Base-by-base conservation (phyloP, 1,284 basidiomycete species). In the Ustilago tritici region DNA sequence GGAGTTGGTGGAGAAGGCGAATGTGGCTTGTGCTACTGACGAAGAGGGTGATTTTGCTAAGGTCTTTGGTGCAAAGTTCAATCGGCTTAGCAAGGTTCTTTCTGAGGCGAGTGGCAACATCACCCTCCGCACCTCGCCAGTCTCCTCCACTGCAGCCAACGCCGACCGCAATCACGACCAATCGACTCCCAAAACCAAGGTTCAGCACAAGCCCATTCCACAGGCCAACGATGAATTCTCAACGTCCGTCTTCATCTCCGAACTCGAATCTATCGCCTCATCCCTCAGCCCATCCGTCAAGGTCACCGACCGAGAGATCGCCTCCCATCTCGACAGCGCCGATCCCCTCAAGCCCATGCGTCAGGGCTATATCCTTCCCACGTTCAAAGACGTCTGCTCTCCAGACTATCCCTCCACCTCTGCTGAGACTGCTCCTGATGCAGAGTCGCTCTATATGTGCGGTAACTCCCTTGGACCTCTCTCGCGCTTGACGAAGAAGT, bases 381-480 rank as follows among this genome's bases (percentile, higher is more conserved):
- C 70, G 4, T 67, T 80, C 62, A 67, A 60, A 35, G 78, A 78
- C 60, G 76, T 80, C 31, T 73, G 74, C 68, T 59, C 64, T 53
- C 41, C 65, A 7, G 65, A 63, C 56, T 73, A 74, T 32, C 11
- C 28, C 1, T 57, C 61, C 28, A 56, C 38, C 17, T 64, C 65
- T 6, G 56, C 73, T 14, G 78, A 76, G 35, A 76, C 70, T 0
- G 56, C 67, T 0, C 65, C 74, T 12, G 64, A 69, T 41, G 77
- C 66, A 38, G 56, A 70, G 32, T 68, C 91, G 85, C 91, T 92
- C 47, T 99, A 99, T 87, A 91, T 99, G 58, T 97, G 94, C 87
- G 97, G 96, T 53, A 99, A 99, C 88, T 98, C 95, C 50, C 90
- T 99, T 4, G 96, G 96, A 1, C 89, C 92, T 55, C 89, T 95